Evolutionary conservation across 2,329 filamentous ascomycete species (phyloP).

Genomic region (Sarocladiaceae sp.): DNA sequence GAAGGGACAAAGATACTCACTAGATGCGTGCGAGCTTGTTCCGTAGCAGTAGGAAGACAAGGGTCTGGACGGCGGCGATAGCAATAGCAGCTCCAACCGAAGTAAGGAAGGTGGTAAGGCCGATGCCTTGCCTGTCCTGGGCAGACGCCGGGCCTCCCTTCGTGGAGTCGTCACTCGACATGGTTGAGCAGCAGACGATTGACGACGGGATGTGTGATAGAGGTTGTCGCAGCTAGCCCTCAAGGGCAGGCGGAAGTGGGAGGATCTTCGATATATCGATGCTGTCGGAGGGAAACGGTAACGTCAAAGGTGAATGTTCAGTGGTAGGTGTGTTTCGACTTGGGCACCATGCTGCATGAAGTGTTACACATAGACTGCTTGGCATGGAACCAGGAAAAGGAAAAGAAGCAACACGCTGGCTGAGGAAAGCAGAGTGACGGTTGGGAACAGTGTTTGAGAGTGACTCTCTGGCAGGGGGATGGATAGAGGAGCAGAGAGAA

Average conservation of each 20-base stretch:
- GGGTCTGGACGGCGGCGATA: conserved; percentile 57
- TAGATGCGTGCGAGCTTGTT: conserved; percentile 79
- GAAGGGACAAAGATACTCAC: conserved; percentile 43
- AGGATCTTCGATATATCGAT: no score
- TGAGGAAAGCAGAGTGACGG: no score
- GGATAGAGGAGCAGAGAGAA: not conserved
- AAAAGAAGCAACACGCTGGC: not conserved
- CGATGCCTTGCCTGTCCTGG: conserved; percentile 37
- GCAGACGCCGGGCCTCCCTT: not conserved
- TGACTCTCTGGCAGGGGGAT: no score
- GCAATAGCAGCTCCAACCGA: conserved; percentile 56
- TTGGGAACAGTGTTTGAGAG: no score
- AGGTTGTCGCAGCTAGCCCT: no score
- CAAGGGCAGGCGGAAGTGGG: no score
- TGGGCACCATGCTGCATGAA: not conserved
- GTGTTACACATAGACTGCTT: conserved; percentile 1
- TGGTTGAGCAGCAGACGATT: no score
- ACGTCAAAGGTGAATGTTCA: no score
- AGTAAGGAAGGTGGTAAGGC: conserved; percentile 48
- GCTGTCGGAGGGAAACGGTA: no score
- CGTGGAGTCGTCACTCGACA: not conserved
- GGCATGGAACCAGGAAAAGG: not conserved
- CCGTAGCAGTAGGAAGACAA: conserved; percentile 69
- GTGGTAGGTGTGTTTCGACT: no score
- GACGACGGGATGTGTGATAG: no score